Evolutionary conservation across 2,329 filamentous ascomycete genomes (phyloP).

Genomic region (Sarocladium strictum): DNA sequence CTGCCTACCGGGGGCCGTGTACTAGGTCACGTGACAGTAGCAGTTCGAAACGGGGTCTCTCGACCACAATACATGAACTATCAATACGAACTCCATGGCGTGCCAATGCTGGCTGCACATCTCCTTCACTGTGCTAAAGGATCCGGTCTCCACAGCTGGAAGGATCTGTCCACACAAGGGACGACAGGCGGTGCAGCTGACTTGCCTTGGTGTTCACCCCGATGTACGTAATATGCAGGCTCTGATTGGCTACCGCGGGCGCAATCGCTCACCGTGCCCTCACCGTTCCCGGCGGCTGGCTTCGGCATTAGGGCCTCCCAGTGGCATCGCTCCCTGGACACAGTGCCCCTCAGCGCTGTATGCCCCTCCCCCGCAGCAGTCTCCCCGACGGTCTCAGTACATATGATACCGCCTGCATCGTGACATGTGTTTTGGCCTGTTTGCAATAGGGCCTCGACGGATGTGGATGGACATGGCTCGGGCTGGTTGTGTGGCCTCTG

Average conservation of each 20-base stretch:
- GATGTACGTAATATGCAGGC: slow-evolving; percentile 11
- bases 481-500: neutral
- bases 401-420: neutral
- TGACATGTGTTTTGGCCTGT: neutral
- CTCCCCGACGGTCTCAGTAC: no score
- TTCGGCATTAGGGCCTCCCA: slow-evolving; percentile 12
- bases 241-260: slow-evolving; percentile 8
- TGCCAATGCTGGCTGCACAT: no score
- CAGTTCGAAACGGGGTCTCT: neutral
- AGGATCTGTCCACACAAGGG: neutral
- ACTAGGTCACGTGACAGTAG: neutral
- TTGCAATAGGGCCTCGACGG: neutral
- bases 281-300: slow-evolving; percentile 10
- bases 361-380: slow-evolving; percentile 7
- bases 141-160: no score
- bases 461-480: neutral
- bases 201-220: neutral
- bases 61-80: neutral
- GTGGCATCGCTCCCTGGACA: neutral
- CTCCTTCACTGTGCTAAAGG: no score
- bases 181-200: neutral
- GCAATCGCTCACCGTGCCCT: neutral
- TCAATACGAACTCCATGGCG: no score
- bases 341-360: neutral
- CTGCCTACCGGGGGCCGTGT: neutral